Conservation (phyloP, 106 monocot species). For the Dendrobium chrysotoxum region DNA sequence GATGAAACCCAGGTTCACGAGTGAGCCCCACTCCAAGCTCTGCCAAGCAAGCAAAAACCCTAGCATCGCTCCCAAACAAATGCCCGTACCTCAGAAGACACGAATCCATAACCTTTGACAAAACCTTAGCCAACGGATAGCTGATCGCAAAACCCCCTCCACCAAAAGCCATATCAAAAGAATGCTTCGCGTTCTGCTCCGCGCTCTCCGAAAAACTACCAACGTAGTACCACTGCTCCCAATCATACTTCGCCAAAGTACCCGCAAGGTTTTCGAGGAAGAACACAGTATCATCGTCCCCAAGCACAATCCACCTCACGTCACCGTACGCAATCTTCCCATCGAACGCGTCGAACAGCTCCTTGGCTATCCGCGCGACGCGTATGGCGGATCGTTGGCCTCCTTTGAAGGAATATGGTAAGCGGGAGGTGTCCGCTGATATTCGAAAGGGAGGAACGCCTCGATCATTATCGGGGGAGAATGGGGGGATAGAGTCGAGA, state of each 20-base stretch:
- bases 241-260: conserved; percentile 55
- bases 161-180: conserved; percentile 81
- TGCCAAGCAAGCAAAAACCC: conserved; percentile 63
- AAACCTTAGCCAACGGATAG: conserved; percentile 54
- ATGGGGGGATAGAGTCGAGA: conserved; percentile 30
- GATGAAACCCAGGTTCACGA: conserved; percentile 82
- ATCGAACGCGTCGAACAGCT: conserved; percentile 25
- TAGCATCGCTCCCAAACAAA: conserved; percentile 77
- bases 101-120: conserved; percentile 63
- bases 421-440: conserved; percentile 38
- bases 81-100: conserved; percentile 70
- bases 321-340: conserved; percentile 1
- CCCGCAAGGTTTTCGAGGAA: conserved; percentile 54
- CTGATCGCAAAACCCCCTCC: conserved; percentile 87
- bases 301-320: conserved; percentile 74
- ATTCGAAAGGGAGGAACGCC: conserved; percentile 17
- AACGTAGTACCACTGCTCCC: conserved; percentile 55
- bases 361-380: conserved; percentile 46
- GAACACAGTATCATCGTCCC: conserved; percentile 91
- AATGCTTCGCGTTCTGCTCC: conserved; percentile 50
- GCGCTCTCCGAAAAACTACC: conserved; percentile 63
- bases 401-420: conserved; percentile 54
- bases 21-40: conserved; percentile 79
- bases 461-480: neutral
- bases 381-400: conserved; percentile 62